Evolutionary conservation across 768 basidiomycete species (phyloP), one percentile per base, ranked within the genome.

Genomic region (Trametes gibbosa): DNA sequence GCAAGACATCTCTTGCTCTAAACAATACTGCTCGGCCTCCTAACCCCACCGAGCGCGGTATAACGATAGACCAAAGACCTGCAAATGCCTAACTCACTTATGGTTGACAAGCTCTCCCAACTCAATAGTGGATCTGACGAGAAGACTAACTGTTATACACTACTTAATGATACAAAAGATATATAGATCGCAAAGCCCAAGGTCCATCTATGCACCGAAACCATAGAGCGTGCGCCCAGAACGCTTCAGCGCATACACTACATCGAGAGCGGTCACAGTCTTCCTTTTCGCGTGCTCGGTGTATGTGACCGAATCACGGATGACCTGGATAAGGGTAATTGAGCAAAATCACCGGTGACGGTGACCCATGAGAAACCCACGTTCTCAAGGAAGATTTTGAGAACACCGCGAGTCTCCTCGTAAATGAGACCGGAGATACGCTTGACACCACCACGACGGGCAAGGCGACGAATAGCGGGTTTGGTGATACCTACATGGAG

Each of bases 271-370:
- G 21, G 76, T 77, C 47, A 77, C 76, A 9, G 74, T 76, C 64
- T 76, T 73, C 62, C 81, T 75, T 75, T 86, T 86, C 50, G 84
- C 84, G 75, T 86, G 84, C 70, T 86, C 84, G 58, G 84, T 85
- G 79, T 86, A 85, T 57, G 84, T 86, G 58, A 85, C 84, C 10
- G 84, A 84, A 71, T 85, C 84, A 57, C 83, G 79, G 72, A 85
- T 84, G 69, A 84, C 72, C 74, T 75, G 64, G 1, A 48, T 40
- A 49, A 24, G 45, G 13, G 2, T 10, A 0, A 23, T 37, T 37
- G 12, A 54, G 27, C 0, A 52, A 41, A 25, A 5, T 39, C 56
- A 43, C 34, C 23, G 7, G 29, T n/a, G 47, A n/a, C 45, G n/a
- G 19, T 14, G 21, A n/a, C 3, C 14, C 5, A 6, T 7, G 1